Percentiles rank a stretch among this genome's conserved stretches.
phyloP scores from a whole-genome alignment of 2,329 filamentous ascomycete species.

The Fusarium beomiforme region DNA sequence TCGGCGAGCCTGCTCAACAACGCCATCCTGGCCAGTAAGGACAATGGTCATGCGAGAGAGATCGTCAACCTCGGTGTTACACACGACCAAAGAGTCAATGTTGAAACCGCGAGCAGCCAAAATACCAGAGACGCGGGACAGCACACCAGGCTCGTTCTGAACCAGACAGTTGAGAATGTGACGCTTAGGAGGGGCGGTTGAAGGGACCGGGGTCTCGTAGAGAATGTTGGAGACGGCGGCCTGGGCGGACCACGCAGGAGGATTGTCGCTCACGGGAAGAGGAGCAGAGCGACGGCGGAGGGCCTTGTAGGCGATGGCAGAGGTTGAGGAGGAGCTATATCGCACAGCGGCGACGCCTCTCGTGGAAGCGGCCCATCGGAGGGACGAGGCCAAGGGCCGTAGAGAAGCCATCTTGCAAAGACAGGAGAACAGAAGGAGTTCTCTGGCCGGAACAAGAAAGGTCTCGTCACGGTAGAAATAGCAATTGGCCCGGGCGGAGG shows the following conservation, averaged over 20 bases:
- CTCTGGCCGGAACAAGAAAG: conserved; percentile 42
- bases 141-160: conserved; percentile 97
- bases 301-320: conserved; percentile 96
- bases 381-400: conserved; percentile 53
- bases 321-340: conserved; percentile 72
- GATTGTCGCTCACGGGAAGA: conserved; percentile 79
- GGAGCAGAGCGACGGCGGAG: conserved; percentile 90
- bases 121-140: conserved; percentile 96
- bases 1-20: conserved; percentile 94
- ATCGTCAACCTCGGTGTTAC: conserved; percentile 96
- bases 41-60: conserved; percentile 99
- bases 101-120: conserved; percentile 97
- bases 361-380: conserved; percentile 49
- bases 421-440: conserved; percentile 35
- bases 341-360: conserved; percentile 47
- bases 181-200: conserved; percentile 84
- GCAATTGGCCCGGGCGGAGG: conserved; percentile 18
- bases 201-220: conserved; percentile 94
- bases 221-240: conserved; percentile 98
- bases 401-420: conserved; percentile 56
- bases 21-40: conserved; percentile 92
- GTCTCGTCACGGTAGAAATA: conserved; percentile 35
- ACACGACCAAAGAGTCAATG: conserved; percentile 97
- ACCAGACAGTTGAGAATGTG: conserved; percentile 98
- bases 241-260: conserved; percentile 86